A percentile compares a stretch with the other conserved stretches of the same genome.
Evolutionary conservation across 202 grass and related monocot species (phyloP).

Genomic region (Eragrostis tef): DNA sequence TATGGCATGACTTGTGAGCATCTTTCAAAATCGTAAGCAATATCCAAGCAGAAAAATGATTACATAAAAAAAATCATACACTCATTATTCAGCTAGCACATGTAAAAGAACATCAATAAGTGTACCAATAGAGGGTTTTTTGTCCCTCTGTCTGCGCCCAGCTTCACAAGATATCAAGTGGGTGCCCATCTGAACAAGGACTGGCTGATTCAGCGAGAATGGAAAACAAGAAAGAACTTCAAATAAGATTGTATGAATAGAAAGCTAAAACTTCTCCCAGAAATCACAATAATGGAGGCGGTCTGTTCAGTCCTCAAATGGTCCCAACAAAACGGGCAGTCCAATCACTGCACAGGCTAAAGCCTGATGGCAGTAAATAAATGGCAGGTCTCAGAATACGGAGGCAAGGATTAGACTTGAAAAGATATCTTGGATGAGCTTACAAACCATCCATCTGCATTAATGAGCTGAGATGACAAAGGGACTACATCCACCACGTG

Average conservation of each 20-base stretch:
- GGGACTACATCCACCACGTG: constrained; percentile 10
- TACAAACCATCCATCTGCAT: constrained; percentile 24
- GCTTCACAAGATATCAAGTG: constrained; percentile 43
- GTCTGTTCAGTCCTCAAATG: constrained; percentile 49
- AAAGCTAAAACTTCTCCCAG: constrained; percentile 46
- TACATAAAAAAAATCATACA: constrained; percentile 22
- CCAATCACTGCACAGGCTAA: constrained; percentile 50
- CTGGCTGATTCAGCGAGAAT: constrained; percentile 39
- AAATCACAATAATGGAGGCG: constrained; percentile 67
- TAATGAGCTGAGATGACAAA: constrained; percentile 37
- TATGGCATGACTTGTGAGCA: constrained; percentile 33
- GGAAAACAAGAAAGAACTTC: constrained; percentile 49
- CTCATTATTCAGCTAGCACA: constrained; percentile 43
- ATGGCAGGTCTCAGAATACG: constrained; percentile 47
- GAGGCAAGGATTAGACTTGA: constrained; percentile 42
- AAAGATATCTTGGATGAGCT: constrained; percentile 26
- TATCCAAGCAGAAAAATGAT: constrained; percentile 32
- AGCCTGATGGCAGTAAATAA: constrained; percentile 51
- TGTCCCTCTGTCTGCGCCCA: constrained; percentile 32
- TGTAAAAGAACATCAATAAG: constrained; percentile 40
- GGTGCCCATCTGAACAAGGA: constrained; percentile 35
- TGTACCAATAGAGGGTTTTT: constrained; percentile 49
- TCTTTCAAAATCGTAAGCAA: constrained; percentile 34
- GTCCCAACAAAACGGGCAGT: constrained; percentile 47
- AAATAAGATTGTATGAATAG: constrained; percentile 46